Conservation (phyloP, 441 rosid genomes). For the Corymbia calophylla region DNA sequence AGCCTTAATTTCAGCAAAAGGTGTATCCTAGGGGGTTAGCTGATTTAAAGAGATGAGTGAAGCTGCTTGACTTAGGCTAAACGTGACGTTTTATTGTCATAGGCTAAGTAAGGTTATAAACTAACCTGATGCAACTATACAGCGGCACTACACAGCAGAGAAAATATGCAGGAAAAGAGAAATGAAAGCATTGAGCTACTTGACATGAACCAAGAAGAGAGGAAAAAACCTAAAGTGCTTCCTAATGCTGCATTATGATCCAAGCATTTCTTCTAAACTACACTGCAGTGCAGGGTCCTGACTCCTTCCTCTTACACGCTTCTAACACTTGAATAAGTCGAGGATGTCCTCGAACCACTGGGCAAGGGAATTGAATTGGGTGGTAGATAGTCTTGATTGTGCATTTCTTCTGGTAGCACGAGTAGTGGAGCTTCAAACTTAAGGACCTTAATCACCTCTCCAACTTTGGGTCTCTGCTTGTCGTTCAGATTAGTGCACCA, state of each 20-base stretch:
- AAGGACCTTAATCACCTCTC: background rate
- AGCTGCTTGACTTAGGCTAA: background rate
- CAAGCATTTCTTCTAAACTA: too few relatives aligned
- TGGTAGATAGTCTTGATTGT: background rate
- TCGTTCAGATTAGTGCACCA: background rate
- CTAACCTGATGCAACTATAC: background rate
- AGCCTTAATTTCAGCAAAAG: background rate
- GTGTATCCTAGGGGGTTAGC: background rate
- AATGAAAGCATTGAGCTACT: background rate
- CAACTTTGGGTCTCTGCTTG: background rate
- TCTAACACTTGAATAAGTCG: background rate
- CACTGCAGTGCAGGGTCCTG: too few relatives aligned
- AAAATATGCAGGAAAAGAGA: background rate
- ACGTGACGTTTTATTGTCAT: too few relatives aligned
- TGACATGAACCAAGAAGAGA: background rate
- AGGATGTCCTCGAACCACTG: background rate
- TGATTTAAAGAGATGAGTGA: background rate
- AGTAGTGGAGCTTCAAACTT: background rate
- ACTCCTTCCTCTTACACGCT: too few relatives aligned
- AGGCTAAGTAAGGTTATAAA: background rate
- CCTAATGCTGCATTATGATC: too few relatives aligned
- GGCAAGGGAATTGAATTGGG: background rate
- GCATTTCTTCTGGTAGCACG: background rate
- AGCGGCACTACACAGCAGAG: background rate
- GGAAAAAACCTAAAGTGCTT: too few relatives aligned